Conservation (phyloP, 805 yeast species). For the Candida anglica region DNA sequence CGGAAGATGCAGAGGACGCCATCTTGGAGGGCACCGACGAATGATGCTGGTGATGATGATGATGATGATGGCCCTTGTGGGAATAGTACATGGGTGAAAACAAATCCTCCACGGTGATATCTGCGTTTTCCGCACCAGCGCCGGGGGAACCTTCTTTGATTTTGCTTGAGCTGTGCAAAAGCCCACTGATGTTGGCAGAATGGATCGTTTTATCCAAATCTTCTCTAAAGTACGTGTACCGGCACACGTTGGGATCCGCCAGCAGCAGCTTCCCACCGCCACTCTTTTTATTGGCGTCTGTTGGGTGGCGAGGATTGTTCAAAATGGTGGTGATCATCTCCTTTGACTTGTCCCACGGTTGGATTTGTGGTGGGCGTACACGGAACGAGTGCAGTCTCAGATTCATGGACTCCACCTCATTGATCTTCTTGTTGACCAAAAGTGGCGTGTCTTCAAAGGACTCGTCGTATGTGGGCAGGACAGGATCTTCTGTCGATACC, state of each 20-base stretch:
- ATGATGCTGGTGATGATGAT: too few species aligned
- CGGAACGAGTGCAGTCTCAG: slow-evolving; percentile 48
- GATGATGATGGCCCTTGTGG: neutral
- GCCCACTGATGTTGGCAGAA: slow-evolving; percentile 81
- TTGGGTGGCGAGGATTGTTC: slow-evolving; percentile 5
- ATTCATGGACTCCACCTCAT: slow-evolving; percentile 26
- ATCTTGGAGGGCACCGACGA: too few species aligned
- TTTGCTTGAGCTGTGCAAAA: too few species aligned
- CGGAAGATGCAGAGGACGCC: too few species aligned
- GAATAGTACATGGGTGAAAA: slow-evolving; percentile 22
- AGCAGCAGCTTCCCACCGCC: too few species aligned
- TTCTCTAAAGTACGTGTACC: slow-evolving; percentile 91
- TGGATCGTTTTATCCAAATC: slow-evolving; percentile 87
- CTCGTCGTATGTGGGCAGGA: neutral
- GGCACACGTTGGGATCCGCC: slow-evolving; percentile 30
- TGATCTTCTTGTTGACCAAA: slow-evolving; percentile 22
- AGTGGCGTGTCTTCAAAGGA: slow-evolving; percentile 24
- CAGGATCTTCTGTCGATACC: slow-evolving; percentile 27
- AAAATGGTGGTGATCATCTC: slow-evolving; percentile 28
- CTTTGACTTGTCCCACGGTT: slow-evolving; percentile 70
- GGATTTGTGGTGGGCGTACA: slow-evolving; percentile 68
- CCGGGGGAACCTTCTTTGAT: slow-evolving; percentile 3
- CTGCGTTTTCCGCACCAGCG: too few species aligned
- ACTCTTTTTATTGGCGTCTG: neutral
- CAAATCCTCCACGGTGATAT: slow-evolving; percentile 14